Evolutionary conservation across 805 yeast species (phyloP), one percentile per base, ranked within the genome.

Genomic region (Starmerella davenportii): DNA sequence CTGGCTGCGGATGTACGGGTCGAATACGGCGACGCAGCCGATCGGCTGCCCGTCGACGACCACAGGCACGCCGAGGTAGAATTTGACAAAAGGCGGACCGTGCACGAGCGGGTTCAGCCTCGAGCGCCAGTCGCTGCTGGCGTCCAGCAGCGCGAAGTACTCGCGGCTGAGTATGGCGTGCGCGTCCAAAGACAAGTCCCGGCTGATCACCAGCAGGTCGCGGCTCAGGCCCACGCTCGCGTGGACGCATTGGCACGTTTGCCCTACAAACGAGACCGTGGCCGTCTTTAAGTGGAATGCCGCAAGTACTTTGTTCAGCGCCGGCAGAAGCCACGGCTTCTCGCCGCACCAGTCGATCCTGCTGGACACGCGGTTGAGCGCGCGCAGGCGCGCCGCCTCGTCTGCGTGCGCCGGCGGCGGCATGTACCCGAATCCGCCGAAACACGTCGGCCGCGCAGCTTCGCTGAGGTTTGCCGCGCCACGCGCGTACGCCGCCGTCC

Each of bases 71-170:
- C 79, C 80, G 27, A 73, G 67, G 52, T 76, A 79, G 49, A 75
- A 75, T 40, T 57, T 62, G 37, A 78, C 68, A 41, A 58, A 57
- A 0, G 87, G 84, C 1, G 64, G 60, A 0, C 75, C 74, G 17
- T 63, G 67, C 1, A 79, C 79, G 35, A 76, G 60, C 0, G 87
- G 87, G 48, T 72, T 75, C 30, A 61, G 57, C 15, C 56, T 49
- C 3, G 75, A 67, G 52, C 92, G 62, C 90, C 92, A 79, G 51
- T 79, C 92, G 27, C 59, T 58, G 4, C 71, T 54, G 2, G 84
- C 74, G 52, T 78, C 79, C 4, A 64, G 51, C 5, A 79, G 46
- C 3, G 72, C 59, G 38, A 79, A 68, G 43, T 65, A 63, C 2
- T 64, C 72, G 5, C 61, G 54, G 0, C 84, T 74, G 27, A 79